phyloP scores from a whole-genome alignment of 306 rosid species.

The Quercus ilex region DNA sequence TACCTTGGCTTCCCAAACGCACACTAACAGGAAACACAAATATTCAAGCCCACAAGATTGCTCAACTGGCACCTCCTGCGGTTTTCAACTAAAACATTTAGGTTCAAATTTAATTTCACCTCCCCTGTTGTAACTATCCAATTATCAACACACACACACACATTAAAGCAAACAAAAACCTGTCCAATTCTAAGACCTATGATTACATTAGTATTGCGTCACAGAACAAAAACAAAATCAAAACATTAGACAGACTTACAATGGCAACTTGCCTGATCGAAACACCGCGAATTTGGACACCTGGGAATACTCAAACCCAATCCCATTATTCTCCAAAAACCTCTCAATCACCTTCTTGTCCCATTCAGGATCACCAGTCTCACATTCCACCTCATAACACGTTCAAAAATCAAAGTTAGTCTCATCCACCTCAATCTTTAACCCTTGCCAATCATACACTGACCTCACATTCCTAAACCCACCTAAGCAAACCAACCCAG shows the following conservation, averaged over 20 bases:
- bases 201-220: too few relatives aligned
- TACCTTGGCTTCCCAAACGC: too few relatives aligned
- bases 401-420: conserved; percentile 58
- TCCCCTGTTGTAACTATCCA: too few relatives aligned
- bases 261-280: conserved; percentile 40
- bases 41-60: too few relatives aligned
- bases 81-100: too few relatives aligned
- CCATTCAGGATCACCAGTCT: conserved; percentile 40
- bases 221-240: too few relatives aligned
- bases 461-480: conserved; percentile 61
- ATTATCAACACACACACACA: too few relatives aligned
- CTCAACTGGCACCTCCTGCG: too few relatives aligned
- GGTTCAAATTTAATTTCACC: too few relatives aligned
- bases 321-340: conserved; percentile 37
- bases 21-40: too few relatives aligned
- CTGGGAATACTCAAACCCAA: conserved; percentile 38
- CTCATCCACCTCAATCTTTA: conserved; percentile 59
- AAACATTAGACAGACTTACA: background rate
- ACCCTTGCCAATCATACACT: conserved; percentile 46
- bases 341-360: conserved; percentile 37
- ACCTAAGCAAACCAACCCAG: conserved; percentile 46
- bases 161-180: too few relatives aligned
- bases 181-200: too few relatives aligned
- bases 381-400: conserved; percentile 58
- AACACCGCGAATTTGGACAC: conserved; percentile 44